Evolutionary conservation across 352 stramenopile genomes (phyloP), one percentile per base, ranked within the genome.

Genomic region (Phytophthora litchii): DNA sequence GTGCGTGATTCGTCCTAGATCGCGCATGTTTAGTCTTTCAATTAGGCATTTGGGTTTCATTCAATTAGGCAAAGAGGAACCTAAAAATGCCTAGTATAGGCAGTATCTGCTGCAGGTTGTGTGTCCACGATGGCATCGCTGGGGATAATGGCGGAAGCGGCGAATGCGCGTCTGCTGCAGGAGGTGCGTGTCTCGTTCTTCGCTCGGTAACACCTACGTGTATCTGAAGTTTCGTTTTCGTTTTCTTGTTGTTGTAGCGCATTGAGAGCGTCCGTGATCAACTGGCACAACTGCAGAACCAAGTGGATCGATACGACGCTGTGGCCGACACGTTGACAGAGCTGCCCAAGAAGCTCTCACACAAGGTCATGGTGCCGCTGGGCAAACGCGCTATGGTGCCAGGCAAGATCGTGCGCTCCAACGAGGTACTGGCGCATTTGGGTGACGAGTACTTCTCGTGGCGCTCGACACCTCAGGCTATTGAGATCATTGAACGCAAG

Each of bases 331-430:
- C 76, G 34, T 70, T 95, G 25, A 25, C 71, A 1, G 83, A 93
- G 51, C 57, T 95, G 45, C 86, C 86, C 7, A 84, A 86, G 56
- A 91, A 90, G 68, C 70, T 95, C n/a, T 70, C 68, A 32, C 86
- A 93, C 60, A 60, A 72, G 10, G 79, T 95, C 9, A 95, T 95
- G 86, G 86, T 91, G 20, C 86, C 86, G 29, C 66, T 95, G 16
- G 86, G 86, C 20, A 93, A 93, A 66, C 81, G 85, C 27, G 83
- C 84, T 1, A 93, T 94, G 79, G 80, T 89, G 42, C 83, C 85
- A 2, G 86, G 86, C 38, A 91, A 86, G 52, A 90, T 95, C 36
- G 72, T 93, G 48, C 84, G 83, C 43, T 87, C 86, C 29, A 95
- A 95, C 35, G 86, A 95, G 67, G 77, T 95, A 47, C 64, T 94